These are phyloP conservation scores for Pythium aristosporum DNA, from an alignment of 352 stramenopile species.

Conservation along the genomic window DNA sequence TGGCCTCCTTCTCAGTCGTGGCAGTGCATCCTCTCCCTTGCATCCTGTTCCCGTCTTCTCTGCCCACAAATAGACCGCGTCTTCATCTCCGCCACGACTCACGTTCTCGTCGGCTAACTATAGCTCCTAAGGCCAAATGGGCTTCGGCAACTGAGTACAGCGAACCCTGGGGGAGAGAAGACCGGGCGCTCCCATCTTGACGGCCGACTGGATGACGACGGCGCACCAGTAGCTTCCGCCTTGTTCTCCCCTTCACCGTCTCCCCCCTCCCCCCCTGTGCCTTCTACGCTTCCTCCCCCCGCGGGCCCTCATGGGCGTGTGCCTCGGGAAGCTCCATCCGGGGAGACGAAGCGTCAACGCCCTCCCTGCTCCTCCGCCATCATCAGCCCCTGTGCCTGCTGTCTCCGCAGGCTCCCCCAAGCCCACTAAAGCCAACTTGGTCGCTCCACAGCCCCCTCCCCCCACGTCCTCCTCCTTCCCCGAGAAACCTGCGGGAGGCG, in stretches of 20 bases:
- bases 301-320: conserved; percentile 21
- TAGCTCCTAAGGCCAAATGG: not conserved
- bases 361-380: not conserved
- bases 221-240: not conserved
- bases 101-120: no score
- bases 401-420: not conserved
- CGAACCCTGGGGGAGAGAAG: not conserved
- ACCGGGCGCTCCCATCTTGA: not conserved
- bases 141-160: not conserved
- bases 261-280: not conserved
- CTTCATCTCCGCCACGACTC: no score
- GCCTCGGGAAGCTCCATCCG: conserved; percentile 23
- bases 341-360: conserved; percentile 10
- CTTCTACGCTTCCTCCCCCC: not conserved
- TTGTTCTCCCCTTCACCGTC: not conserved
- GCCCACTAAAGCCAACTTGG: conserved; percentile 12
- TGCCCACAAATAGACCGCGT: no score
- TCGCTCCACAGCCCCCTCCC: conserved; percentile 5
- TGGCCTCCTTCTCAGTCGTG: no score
- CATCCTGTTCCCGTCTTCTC: no score
- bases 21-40: no score
- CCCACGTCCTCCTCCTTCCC: not conserved
- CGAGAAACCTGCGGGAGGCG: not conserved
- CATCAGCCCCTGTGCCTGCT: not conserved
- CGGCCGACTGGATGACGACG: not conserved